Conservation (phyloP, 352 stramenopile genomes). For the Pythium brassicae region DNA sequence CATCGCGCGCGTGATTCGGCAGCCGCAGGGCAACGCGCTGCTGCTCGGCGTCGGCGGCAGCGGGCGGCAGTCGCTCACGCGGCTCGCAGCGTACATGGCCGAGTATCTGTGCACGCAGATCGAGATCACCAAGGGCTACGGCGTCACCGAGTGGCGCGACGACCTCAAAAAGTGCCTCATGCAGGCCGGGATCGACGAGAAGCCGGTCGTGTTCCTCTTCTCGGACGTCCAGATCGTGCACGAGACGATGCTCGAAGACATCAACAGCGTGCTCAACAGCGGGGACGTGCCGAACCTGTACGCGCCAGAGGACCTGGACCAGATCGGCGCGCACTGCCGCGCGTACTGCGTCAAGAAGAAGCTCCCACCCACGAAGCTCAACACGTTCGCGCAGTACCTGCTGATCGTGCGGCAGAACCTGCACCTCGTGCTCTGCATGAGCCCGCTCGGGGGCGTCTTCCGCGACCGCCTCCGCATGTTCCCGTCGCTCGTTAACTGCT, state of each 20-base stretch:
- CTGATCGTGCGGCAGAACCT: slow-evolving; percentile 91
- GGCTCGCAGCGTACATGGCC: slow-evolving; percentile 91
- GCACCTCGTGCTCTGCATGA: slow-evolving; percentile 92
- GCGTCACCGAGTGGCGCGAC: slow-evolving; percentile 90
- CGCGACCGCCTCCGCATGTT: slow-evolving; percentile 90
- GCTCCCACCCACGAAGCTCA: slow-evolving; percentile 90
- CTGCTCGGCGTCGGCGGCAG: slow-evolving; percentile 92
- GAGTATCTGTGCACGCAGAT: slow-evolving; percentile 92
- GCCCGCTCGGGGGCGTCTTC: slow-evolving; percentile 86
- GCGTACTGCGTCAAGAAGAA: slow-evolving; percentile 89
- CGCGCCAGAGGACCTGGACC: slow-evolving; percentile 88
- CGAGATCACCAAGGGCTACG: slow-evolving; percentile 94
- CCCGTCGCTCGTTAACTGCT: slow-evolving; percentile 87
- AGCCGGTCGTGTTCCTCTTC: slow-evolving; percentile 92
- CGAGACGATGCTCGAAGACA: slow-evolving; percentile 94
- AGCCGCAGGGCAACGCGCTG: slow-evolving; percentile 87
- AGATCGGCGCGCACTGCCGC: slow-evolving; percentile 89
- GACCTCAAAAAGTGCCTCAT: slow-evolving; percentile 92
- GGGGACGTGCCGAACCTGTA: slow-evolving; percentile 95
- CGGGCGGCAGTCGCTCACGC: slow-evolving; percentile 88
- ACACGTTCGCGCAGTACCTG: slow-evolving; percentile 94
- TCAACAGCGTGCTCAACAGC: slow-evolving; percentile 95
- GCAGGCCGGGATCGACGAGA: slow-evolving; percentile 91
- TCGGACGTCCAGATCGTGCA: slow-evolving; percentile 94
- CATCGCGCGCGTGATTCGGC: slow-evolving; percentile 76